Conservation (phyloP, 352 stramenopile species). For the Phytophthora europaea region DNA sequence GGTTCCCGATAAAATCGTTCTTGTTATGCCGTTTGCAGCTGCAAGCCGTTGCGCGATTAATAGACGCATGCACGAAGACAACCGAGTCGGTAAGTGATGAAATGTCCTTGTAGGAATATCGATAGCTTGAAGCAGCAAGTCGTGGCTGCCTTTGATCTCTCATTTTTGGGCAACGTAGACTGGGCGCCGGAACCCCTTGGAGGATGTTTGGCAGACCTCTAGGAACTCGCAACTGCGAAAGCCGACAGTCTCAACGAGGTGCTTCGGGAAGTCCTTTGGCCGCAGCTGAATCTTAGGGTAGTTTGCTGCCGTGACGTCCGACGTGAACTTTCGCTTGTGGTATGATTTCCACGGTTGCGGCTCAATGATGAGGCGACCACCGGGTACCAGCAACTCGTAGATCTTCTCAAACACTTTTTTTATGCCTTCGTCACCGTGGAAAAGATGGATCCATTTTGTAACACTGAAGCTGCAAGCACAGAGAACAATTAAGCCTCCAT, state of each 20-base stretch:
- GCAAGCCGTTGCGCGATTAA: no score
- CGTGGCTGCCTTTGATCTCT: slow-evolving; percentile 10
- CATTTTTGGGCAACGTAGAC: slow-evolving; percentile 84
- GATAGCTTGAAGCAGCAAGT: slow-evolving; percentile 12
- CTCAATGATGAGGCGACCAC: slow-evolving; percentile 85
- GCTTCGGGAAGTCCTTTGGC: slow-evolving; percentile 77
- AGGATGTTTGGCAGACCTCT: slow-evolving; percentile 80
- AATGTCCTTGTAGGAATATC: slow-evolving; percentile 26
- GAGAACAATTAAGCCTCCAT: neutral
- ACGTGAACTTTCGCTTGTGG: slow-evolving; percentile 89
- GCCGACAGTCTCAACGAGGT: slow-evolving; percentile 65
- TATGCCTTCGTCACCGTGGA: slow-evolving; percentile 88
- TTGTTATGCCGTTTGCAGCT: no score
- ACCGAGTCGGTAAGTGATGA: slow-evolving; percentile 43
- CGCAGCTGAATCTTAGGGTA: slow-evolving; percentile 79
- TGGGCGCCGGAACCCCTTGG: slow-evolving; percentile 78
- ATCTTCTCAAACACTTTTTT: slow-evolving; percentile 78
- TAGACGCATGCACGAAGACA: slow-evolving; percentile 46
- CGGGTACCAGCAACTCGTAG: slow-evolving; percentile 67
- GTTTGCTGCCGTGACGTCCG: slow-evolving; percentile 73
- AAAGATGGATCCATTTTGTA: slow-evolving; percentile 94
- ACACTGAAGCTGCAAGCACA: slow-evolving; percentile 76
- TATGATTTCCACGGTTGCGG: slow-evolving; percentile 91
- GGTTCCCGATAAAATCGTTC: no score
- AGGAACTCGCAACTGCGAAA: slow-evolving; percentile 79